phyloP scores from a whole-genome alignment of 192 early-diverging fungal genomes.

The Geosiphon pyriformis region DNA sequence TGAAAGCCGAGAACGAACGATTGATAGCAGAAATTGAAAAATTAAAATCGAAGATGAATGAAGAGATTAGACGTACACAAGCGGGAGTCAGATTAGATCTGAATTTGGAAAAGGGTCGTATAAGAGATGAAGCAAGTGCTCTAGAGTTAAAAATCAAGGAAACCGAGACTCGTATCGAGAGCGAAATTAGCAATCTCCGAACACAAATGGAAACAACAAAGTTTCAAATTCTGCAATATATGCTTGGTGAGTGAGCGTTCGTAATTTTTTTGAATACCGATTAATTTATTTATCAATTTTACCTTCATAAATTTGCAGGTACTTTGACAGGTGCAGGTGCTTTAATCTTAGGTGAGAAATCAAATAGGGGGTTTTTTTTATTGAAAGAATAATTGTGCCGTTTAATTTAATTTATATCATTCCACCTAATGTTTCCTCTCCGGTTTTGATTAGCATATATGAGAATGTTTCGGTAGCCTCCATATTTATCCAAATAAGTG shows the following conservation, averaged over 20 bases:
- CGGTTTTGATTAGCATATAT: constrained; percentile 38
- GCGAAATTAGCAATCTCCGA: constrained; percentile 73
- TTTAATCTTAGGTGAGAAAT: constrained; percentile 54
- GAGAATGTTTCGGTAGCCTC: constrained; percentile 50
- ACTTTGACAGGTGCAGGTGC: constrained; percentile 83
- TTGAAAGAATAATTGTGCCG: background rate
- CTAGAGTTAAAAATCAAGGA: constrained; percentile 83
- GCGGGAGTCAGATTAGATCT: constrained; percentile 81
- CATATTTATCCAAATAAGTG: too few relatives aligned
- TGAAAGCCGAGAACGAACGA: constrained; percentile 77
- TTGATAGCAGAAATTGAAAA: constrained; percentile 78
- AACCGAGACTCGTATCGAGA: constrained; percentile 82
- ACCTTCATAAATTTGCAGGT: constrained; percentile 26
- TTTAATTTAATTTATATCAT: background rate
- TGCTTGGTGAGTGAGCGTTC: constrained; percentile 51
- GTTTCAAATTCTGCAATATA: constrained; percentile 72
- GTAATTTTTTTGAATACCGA: background rate
- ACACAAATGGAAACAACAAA: constrained; percentile 89
- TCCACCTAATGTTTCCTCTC: background rate
- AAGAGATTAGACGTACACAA: constrained; percentile 81
- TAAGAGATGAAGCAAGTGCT: constrained; percentile 76
- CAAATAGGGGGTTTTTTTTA: background rate
- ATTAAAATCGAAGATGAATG: constrained; percentile 71
- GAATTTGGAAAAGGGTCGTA: constrained; percentile 82
- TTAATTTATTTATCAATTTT: background rate